Percentiles rank a stretch among this genome's conserved stretches.
phyloP scores from a whole-genome alignment of 768 basidiomycete species.

The Lentinula sp. region DNA sequence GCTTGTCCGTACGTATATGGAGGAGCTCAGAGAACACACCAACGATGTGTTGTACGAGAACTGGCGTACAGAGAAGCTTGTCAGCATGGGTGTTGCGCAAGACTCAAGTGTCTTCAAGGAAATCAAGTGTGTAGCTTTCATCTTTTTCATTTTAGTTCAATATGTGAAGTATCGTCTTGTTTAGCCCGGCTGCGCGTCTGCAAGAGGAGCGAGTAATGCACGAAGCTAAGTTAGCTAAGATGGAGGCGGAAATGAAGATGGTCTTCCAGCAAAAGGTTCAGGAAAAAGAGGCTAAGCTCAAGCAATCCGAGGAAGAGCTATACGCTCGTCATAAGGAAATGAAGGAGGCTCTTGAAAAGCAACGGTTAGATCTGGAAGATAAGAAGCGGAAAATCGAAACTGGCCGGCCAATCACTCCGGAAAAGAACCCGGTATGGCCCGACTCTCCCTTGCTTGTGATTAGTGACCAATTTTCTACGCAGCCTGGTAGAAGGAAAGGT shows the following conservation, averaged over 20 bases:
- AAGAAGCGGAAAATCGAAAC: constrained; percentile 96
- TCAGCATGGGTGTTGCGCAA: constrained; percentile 97
- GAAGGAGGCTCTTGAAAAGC: constrained; percentile 99
- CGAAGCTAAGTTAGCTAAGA: constrained; percentile 97
- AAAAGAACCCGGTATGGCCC: constrained; percentile 75
- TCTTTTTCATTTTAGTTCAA: not conserved
- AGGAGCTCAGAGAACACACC: constrained; percentile 96
- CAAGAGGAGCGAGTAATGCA: constrained; percentile 95
- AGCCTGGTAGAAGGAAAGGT: constrained; percentile 68
- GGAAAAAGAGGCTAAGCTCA: constrained; percentile 98
- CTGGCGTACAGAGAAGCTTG: constrained; percentile 93
- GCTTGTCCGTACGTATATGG: constrained; percentile 99
- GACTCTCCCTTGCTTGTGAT: constrained; percentile 1
- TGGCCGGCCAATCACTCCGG: constrained; percentile 91
- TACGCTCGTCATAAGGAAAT: constrained; percentile 99
- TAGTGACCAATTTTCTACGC: constrained; percentile 11
- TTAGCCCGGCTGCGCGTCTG: constrained; percentile 89
- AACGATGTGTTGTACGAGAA: constrained; percentile 96
- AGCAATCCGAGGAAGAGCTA: constrained; percentile 98
- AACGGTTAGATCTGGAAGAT: constrained; percentile 91
- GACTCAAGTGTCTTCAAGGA: constrained; percentile 99
- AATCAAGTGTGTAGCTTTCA: constrained; percentile 75
- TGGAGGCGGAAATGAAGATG: constrained; percentile 99
- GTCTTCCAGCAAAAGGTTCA: constrained; percentile 99
- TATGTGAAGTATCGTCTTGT: constrained; percentile 12